A percentile compares a stretch with the other conserved stretches of the same genome.
Conservation (phyloP, 352 stramenopile species). For the Elongisporangium prolatum region DNA sequence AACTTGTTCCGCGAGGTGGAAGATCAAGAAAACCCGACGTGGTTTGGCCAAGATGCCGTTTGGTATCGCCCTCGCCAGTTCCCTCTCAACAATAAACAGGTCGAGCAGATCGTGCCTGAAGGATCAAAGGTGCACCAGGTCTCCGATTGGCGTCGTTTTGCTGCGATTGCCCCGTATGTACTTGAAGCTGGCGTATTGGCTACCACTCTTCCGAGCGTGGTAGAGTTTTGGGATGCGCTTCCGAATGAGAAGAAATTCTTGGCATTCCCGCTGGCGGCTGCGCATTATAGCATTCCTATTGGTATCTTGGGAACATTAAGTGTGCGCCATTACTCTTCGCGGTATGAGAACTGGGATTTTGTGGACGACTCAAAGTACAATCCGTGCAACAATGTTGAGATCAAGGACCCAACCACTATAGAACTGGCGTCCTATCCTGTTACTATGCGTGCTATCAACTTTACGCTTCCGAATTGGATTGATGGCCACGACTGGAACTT, state of each 20-base stretch:
- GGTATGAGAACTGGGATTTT: constrained; percentile 87
- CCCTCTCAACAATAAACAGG: constrained; percentile 30
- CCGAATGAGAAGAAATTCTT: constrained; percentile 47
- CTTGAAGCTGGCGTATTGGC: constrained; percentile 48
- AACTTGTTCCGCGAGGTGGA: constrained; percentile 63
- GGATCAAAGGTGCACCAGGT: constrained; percentile 37
- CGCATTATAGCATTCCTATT: constrained; percentile 44
- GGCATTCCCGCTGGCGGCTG: constrained; percentile 62
- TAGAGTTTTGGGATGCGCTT: constrained; percentile 51
- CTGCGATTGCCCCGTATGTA: constrained; percentile 68
- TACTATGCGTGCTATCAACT: constrained; percentile 64
- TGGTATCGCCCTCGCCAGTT: constrained; percentile 68
- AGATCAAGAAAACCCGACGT: constrained; percentile 38
- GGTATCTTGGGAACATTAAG: constrained; percentile 70
- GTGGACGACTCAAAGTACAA: constrained; percentile 79
- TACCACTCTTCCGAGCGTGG: constrained; percentile 39
- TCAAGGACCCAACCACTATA: constrained; percentile 14
- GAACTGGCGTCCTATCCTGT: constrained; percentile 71
- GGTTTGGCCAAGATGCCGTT: constrained; percentile 71
- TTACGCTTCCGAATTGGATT: constrained; percentile 74
- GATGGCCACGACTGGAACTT: constrained; percentile 75
- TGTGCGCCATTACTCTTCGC: constrained; percentile 74
- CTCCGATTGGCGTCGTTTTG: constrained; percentile 68
- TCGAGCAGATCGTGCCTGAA: constrained; percentile 28
- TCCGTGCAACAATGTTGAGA: constrained; percentile 37